These are phyloP conservation scores for Paramecium caudatum DNA, from an alignment of 73 alveolate species.

Conservation along the genomic window DNA sequence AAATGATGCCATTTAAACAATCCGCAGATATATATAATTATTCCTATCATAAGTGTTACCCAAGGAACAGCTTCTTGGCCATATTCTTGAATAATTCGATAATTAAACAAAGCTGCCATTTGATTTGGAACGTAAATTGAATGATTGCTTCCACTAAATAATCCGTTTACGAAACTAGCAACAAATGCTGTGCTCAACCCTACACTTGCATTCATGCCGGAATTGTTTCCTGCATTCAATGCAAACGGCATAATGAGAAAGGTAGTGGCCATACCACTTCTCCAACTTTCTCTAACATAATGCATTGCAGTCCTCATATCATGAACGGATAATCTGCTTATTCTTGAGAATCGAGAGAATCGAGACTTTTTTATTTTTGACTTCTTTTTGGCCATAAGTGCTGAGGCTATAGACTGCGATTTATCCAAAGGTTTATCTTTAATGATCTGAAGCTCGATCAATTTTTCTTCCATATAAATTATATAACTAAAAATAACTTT, in stretches of 20 bases:
- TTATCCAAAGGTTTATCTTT: not conserved
- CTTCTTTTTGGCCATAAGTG: not conserved
- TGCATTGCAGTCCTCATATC: slow-evolving; percentile 8
- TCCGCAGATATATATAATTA: not conserved
- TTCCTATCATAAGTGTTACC: slow-evolving; percentile 58
- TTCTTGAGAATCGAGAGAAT: slow-evolving; percentile 43
- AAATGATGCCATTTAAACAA: slow-evolving; percentile 55
- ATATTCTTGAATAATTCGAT: not conserved
- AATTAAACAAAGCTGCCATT: slow-evolving; percentile 9
- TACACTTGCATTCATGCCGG: slow-evolving; percentile 10
- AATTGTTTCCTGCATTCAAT: slow-evolving; percentile 43
- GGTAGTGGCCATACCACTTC: slow-evolving; percentile 48
- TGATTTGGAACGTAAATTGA: slow-evolving; percentile 48
- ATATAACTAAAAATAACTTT: not conserved
- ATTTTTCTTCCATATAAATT: not conserved
- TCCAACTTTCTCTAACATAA: slow-evolving; percentile 63
- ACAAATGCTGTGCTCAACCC: slow-evolving; percentile 50
- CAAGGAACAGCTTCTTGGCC: slow-evolving; percentile 43
- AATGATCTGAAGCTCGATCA: not conserved
- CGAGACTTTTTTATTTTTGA: not conserved
- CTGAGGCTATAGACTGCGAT: slow-evolving; percentile 1
- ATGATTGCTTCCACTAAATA: slow-evolving; percentile 63
- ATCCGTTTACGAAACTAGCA: slow-evolving; percentile 42
- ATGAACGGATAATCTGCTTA: slow-evolving; percentile 39
- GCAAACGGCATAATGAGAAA: slow-evolving; percentile 50